A percentile compares a stretch with the other conserved stretches of the same genome.
phyloP scores from a whole-genome alignment of 768 basidiomycete species.

The Boletus bicolor region DNA sequence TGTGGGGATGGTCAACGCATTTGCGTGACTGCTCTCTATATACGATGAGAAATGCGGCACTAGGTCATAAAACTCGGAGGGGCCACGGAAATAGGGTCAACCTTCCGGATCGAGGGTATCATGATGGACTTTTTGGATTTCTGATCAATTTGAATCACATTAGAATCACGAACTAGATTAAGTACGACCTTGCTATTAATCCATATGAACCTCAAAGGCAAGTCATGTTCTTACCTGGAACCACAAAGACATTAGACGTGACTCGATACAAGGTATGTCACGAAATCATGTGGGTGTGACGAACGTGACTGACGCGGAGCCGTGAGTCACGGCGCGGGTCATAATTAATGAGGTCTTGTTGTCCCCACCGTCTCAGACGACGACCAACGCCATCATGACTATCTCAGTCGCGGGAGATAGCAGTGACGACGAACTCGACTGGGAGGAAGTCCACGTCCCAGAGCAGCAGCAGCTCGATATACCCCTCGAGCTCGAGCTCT shows the following conservation, averaged over 20 bases:
- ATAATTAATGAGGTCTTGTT: constrained; percentile 6
- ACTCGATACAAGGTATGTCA: not conserved
- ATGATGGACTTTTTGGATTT: too few relatives aligned
- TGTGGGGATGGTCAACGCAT: not conserved
- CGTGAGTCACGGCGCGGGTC: constrained; percentile 10
- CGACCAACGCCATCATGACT: constrained; percentile 15
- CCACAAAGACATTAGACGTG: not conserved
- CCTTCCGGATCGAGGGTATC: not conserved
- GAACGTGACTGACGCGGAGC: constrained; percentile 22
- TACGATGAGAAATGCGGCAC: not conserved
- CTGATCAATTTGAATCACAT: not conserved
- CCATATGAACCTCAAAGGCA: not conserved
- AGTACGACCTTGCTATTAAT: not conserved
- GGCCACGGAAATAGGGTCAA: not conserved
- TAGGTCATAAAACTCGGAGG: not conserved
- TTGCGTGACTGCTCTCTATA: not conserved
- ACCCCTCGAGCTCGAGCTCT: constrained; percentile 25
- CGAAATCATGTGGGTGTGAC: constrained; percentile 17
- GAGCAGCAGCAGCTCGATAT: constrained; percentile 23
- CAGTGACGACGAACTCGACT: constrained; percentile 70
- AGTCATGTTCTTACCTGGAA: too few relatives aligned
- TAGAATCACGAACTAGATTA: not conserved
- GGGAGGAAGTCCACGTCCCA: constrained; percentile 74
- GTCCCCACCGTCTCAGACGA: constrained; percentile 3
- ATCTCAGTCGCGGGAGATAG: constrained; percentile 22